phyloP scores from a whole-genome alignment of 1,284 basidiomycete genomes.

The Xerocomus nothofagi region DNA sequence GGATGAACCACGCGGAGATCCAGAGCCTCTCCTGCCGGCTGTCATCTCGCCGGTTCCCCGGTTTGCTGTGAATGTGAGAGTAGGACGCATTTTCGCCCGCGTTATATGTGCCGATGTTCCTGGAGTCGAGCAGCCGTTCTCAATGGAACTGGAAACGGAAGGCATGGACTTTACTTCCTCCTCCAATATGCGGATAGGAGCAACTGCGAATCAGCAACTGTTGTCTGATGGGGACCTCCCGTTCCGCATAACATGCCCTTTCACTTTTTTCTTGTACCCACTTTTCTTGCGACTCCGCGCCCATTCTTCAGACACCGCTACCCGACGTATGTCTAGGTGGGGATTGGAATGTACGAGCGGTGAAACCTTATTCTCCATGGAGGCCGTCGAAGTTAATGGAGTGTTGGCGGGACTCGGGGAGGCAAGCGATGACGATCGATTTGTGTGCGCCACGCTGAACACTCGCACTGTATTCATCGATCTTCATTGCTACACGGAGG shows the following conservation, averaged over 20 bases:
- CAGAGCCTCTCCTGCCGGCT: constrained; percentile 30
- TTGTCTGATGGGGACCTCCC: constrained; percentile 30
- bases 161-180: constrained; percentile 42
- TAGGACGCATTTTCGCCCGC: constrained; percentile 48
- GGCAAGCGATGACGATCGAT: constrained; percentile 45
- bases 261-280: constrained; percentile 43
- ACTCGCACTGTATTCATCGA: constrained; percentile 51
- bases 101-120: constrained; percentile 46
- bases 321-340: constrained; percentile 31
- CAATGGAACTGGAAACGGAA: constrained; percentile 52
- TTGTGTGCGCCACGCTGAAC: constrained; percentile 44
- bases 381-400: constrained; percentile 50
- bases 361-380: constrained; percentile 58
- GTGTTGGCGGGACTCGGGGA: constrained; percentile 47
- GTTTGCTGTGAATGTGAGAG: constrained; percentile 46
- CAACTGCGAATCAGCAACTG: constrained; percentile 18
- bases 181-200: constrained; percentile 36
- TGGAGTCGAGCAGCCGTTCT: constrained; percentile 41
- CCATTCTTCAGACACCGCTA: constrained; percentile 20
- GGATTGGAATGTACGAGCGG: constrained; percentile 39
- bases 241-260: constrained; percentile 40
- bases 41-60: constrained; percentile 50
- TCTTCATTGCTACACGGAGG: constrained; percentile 56
- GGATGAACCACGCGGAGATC: constrained; percentile 12
- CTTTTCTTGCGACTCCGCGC: constrained; percentile 47